phyloP scores from a whole-genome alignment of 2,329 filamentous ascomycete genomes.

The Xylaria sp. region DNA sequence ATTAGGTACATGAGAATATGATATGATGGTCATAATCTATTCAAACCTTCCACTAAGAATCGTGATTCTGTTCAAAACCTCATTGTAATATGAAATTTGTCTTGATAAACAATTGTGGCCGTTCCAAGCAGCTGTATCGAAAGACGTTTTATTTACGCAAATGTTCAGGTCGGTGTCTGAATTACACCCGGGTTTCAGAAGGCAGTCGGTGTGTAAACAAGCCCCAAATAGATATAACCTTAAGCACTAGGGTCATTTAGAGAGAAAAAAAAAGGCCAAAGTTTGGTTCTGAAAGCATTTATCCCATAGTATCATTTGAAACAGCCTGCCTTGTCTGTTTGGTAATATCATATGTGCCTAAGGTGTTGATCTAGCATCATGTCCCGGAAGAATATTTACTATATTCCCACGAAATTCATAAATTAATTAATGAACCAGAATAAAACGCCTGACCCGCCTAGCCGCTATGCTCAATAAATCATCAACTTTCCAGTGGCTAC shows the following conservation, averaged over 20 bases:
- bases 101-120: no score
- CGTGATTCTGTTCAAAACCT: background rate
- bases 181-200: background rate
- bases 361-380: background rate
- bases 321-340: no score
- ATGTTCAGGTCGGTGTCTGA: no score
- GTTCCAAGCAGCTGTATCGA: no score
- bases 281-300: no score
- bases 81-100: background rate
- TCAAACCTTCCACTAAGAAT: background rate
- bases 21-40: background rate
- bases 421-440: background rate
- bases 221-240: no score
- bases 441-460: conserved; percentile 23
- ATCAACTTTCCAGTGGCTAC: background rate
- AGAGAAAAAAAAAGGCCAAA: no score
- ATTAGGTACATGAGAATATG: conserved; percentile 15
- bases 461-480: conserved; percentile 30
- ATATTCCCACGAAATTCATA: conserved; percentile 2
- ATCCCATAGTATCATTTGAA: no score
- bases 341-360: background rate
- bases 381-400: background rate
- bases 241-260: no score
- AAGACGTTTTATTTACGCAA: no score
- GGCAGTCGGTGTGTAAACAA: no score